phyloP scores from a whole-genome alignment of 164 flowering plant genomes.

The Magnolia officinalis region DNA sequence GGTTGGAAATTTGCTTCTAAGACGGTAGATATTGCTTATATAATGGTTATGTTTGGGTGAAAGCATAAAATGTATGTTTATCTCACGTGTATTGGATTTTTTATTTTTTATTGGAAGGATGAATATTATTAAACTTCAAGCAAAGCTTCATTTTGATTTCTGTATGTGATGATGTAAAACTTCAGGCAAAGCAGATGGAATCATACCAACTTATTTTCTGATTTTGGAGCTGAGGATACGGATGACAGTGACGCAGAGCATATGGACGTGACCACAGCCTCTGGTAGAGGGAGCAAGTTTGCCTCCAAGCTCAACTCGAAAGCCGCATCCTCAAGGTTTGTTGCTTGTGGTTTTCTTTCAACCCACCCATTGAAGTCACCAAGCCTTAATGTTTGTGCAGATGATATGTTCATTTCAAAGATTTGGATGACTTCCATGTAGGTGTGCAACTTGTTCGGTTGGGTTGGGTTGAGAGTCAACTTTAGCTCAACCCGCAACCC shows the following conservation, averaged over 20 bases:
- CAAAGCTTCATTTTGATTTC: background rate
- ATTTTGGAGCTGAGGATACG: slow-evolving; percentile 59
- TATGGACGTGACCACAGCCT: slow-evolving; percentile 33
- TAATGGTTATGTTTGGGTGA: no score
- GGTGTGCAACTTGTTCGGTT: no score
- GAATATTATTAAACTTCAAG: background rate
- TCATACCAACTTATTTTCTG: slow-evolving; percentile 91
- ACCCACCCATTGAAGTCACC: background rate
- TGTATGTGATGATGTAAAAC: slow-evolving; percentile 7
- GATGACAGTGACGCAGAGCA: slow-evolving; percentile 51
- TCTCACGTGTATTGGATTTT: no score
- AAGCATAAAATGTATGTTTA: no score
- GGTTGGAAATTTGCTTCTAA: no score
- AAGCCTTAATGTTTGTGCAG: background rate
- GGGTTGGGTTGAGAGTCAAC: no score
- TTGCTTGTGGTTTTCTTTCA: slow-evolving; percentile 1
- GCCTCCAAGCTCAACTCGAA: slow-evolving; percentile 43
- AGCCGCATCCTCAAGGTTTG: slow-evolving; percentile 53
- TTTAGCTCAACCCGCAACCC: no score
- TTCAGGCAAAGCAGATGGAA: slow-evolving; percentile 90
- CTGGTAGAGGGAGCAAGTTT: slow-evolving; percentile 39
- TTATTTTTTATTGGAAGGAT: no score
- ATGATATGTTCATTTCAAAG: no score
- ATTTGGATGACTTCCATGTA: no score
- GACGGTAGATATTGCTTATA: no score